Evolutionary conservation across 257 asterid genomes (phyloP), one percentile per base, ranked within the genome.

Genomic region (Cynanchum wilfordii): DNA sequence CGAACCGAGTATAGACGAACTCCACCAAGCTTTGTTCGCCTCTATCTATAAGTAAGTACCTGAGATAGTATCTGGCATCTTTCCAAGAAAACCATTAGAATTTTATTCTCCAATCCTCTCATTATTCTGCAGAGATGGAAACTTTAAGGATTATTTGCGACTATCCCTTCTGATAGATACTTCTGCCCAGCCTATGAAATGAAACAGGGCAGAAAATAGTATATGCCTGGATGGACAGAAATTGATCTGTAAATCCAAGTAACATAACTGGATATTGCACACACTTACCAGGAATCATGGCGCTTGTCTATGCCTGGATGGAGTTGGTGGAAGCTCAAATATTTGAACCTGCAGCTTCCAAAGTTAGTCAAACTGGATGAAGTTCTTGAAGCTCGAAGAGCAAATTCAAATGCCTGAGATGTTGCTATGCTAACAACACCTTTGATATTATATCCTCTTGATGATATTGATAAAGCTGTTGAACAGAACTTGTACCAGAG

Each of bases 281-380:
- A 79, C 13, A 42, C 80, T 8, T 89, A 88, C 82, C 85, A 4
- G 85, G 82, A 67, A 75, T 81, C 75, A 75, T 76, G 86, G 85
- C 81, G 1, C 24, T 33, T 5, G 73, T 67, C 42, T 30, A 60
- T 0, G 84, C 78, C 3, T 86, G 94, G 92, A 30, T 70, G 42
- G 96, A 90, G 58, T n/a, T n/a, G n/a, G 92, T 86, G 66, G 97
- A 87, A 78, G 69, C 87, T n/a, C 96, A 76, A 24, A 79, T 57
- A 30, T 88, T 79, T 44, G 93, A 90, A 6, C 73, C 81, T 1
- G 76, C 75, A 15, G 84, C 88, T 10, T 30, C 73, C 12, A 82
- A 73, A 73, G 59, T 59, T 87, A n/a, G 63, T 81, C 11, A 73
- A 85, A 77, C 81, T 88, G 69, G 79, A 71, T 1, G 76, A 78